Evolutionary conservation across 306 rosid genomes (phyloP).

Genomic region (Begonia loranthoides): DNA sequence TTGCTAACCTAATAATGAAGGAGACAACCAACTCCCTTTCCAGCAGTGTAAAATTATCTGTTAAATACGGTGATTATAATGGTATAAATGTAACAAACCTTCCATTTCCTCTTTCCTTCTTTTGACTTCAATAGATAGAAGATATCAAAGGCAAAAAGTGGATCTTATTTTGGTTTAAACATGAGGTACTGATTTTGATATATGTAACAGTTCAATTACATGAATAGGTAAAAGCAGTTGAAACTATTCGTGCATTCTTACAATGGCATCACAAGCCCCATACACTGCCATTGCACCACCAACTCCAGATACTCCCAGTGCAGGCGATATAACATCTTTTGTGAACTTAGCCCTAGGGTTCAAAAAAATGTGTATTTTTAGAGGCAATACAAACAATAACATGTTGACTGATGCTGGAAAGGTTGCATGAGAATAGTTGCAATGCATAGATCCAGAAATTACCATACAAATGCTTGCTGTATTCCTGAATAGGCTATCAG

Average conservation of each 20-base stretch:
- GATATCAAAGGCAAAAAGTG: too few relatives aligned
- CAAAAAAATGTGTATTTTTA: conserved; percentile 10
- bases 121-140: too few relatives aligned
- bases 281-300: conserved; percentile 91
- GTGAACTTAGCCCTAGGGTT: conserved; percentile 73
- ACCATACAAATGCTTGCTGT: conserved; percentile 97
- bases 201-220: too few relatives aligned
- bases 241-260: conserved; percentile 29
- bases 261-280: conserved; percentile 91
- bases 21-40: too few relatives aligned
- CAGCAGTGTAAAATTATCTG: too few relatives aligned
- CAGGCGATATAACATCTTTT: conserved; percentile 61
- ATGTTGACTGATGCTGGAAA: conserved; percentile 7
- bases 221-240: too few relatives aligned
- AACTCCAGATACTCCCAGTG: conserved; percentile 83
- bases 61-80: too few relatives aligned
- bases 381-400: conserved; percentile 9
- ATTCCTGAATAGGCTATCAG: conserved; percentile 92
- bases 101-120: too few relatives aligned
- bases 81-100: too few relatives aligned
- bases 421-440: conserved; percentile 12
- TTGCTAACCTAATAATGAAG: too few relatives aligned
- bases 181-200: neutral
- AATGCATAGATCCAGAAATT: conserved; percentile 21
- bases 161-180: too few relatives aligned